These are phyloP conservation scores for Yamadazyma laniorum DNA, from an alignment of 805 yeast genomes.

Conservation along the genomic window DNA sequence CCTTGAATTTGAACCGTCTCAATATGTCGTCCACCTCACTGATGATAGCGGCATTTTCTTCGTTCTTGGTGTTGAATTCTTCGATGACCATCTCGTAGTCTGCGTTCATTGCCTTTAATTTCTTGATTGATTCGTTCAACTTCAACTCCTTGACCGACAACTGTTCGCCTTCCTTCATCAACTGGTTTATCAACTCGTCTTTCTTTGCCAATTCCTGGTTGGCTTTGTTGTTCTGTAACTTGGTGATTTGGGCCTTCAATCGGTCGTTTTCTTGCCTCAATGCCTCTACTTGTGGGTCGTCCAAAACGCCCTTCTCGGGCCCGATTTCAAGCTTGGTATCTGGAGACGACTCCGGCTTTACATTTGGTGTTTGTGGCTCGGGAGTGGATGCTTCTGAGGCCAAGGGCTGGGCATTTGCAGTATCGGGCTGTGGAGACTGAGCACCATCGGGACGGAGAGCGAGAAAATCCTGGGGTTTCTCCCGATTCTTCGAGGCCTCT, in stretches of 20 bases:
- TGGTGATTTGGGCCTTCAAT: constrained; percentile 4
- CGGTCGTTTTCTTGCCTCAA: constrained; percentile 3
- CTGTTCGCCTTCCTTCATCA: constrained; percentile 74
- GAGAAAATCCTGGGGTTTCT: background rate
- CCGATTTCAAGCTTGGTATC: too few relatives aligned
- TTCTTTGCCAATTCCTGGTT: constrained; percentile 30
- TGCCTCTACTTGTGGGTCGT: background rate
- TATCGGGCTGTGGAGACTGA: background rate
- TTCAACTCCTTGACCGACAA: constrained; percentile 70
- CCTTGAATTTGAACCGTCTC: constrained; percentile 25
- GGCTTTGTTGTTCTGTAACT: constrained; percentile 1
- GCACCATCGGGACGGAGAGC: background rate
- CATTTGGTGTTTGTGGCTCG: background rate
- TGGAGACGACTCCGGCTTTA: too few relatives aligned
- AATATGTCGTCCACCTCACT: constrained; percentile 40
- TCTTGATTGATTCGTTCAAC: constrained; percentile 63
- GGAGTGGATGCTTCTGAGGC: background rate
- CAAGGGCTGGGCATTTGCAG: background rate
- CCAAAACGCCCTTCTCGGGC: background rate
- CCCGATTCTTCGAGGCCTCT: constrained; percentile 15
- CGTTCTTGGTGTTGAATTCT: constrained; percentile 29
- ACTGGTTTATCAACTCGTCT: constrained; percentile 62
- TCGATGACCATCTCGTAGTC: constrained; percentile 30
- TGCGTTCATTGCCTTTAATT: constrained; percentile 41
- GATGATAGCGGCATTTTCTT: constrained; percentile 27